Percentiles rank a stretch among this genome's conserved stretches.
Conservation (phyloP, 306 rosid species). For the Urtica urens region DNA sequence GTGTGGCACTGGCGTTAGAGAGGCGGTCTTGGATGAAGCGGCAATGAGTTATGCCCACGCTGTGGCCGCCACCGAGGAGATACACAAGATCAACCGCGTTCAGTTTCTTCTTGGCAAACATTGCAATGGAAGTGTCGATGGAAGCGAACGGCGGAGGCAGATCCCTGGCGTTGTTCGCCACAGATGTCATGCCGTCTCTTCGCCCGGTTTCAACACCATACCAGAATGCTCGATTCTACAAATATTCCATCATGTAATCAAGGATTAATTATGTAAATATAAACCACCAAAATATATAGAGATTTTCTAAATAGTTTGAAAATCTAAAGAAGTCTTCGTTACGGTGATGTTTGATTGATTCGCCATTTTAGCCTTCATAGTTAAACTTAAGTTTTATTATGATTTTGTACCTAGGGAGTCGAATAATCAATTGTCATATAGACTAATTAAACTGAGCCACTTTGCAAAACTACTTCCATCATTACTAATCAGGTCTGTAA, state of each 20-base stretch:
- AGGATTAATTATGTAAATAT: no score
- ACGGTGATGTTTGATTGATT: no score
- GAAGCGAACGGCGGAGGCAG: background rate
- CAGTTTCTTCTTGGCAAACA: background rate
- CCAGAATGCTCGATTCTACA: background rate
- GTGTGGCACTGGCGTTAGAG: background rate
- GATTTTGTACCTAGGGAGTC: no score
- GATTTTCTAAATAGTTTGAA: no score
- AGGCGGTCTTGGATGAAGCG: background rate
- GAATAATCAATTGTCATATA: no score
- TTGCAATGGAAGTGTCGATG: background rate
- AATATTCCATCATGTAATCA: no score
- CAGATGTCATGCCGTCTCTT: background rate
- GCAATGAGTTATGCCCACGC: background rate
- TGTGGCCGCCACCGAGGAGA: slow-evolving; percentile 2
- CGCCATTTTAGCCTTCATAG: no score
- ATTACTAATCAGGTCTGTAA: background rate
- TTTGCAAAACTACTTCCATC: background rate
- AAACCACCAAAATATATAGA: no score
- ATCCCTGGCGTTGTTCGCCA: background rate
- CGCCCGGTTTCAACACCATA: background rate
- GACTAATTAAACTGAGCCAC: background rate
- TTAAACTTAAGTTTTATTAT: no score
- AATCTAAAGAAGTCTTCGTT: no score
- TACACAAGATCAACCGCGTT: background rate